Conservation (phyloP, 2,329 filamentous ascomycete genomes). For the Mycocentrospora acerina region DNA sequence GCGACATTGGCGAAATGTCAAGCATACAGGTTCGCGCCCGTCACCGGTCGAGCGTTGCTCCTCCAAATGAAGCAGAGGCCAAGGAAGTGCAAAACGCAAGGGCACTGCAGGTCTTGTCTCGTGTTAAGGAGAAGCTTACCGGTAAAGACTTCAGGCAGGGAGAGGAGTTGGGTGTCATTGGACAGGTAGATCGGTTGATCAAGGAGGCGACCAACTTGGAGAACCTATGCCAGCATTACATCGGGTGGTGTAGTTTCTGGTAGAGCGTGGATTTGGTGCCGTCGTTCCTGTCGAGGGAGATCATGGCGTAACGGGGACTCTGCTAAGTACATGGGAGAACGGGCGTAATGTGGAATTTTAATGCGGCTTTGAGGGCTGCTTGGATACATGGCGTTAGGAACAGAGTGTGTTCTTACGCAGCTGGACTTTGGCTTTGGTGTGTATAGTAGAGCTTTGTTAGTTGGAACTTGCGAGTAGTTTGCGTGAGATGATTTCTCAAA, state of each 20-base stretch:
- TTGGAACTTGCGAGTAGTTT: too few relatives aligned
- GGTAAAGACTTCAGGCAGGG: conserved; percentile 83
- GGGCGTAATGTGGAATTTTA: too few relatives aligned
- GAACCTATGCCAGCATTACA: conserved; percentile 98
- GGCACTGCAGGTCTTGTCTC: conserved; percentile 84
- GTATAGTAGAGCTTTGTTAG: too few relatives aligned
- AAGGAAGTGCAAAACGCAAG: conserved; percentile 88
- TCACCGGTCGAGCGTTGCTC: conserved; percentile 38
- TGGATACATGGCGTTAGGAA: too few relatives aligned
- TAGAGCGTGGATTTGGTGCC: conserved; percentile 51
- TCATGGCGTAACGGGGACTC: too few relatives aligned
- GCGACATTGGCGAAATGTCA: conserved; percentile 39
- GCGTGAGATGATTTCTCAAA: too few relatives aligned
- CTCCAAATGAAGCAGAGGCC: conserved; percentile 47
- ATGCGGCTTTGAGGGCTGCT: too few relatives aligned
- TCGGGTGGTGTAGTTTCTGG: conserved; percentile 99
- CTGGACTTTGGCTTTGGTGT: too few relatives aligned
- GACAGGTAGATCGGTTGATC: conserved; percentile 92
- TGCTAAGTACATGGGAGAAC: too few relatives aligned
- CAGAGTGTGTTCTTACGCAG: too few relatives aligned
- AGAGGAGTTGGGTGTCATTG: conserved; percentile 78
- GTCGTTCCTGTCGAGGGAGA: background rate
- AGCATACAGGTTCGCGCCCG: conserved; percentile 35
- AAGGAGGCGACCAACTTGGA: conserved; percentile 94
- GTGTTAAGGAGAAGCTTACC: conserved; percentile 94